phyloP scores from a whole-genome alignment of 225 moss, liverwort and hornwort species.

The Bryoerythrophyllum caledonicum region DNA sequence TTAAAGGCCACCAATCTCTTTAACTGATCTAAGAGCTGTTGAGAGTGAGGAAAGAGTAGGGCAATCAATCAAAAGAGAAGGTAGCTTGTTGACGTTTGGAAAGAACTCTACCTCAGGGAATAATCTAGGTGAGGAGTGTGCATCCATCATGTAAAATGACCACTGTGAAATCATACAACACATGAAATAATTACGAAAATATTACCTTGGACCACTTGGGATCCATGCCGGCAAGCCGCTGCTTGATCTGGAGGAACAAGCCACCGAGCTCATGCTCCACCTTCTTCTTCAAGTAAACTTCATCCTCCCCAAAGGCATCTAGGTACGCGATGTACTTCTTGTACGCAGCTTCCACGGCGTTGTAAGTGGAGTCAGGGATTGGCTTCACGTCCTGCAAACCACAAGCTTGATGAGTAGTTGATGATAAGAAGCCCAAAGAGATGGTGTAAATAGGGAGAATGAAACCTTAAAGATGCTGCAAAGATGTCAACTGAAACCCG shows the following conservation, averaged over 20 bases:
- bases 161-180: not conserved
- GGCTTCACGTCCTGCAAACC: conserved; percentile 46
- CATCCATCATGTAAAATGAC: not conserved
- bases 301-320: conserved; percentile 65
- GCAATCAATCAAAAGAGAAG: too few species aligned
- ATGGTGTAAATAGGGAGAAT: not conserved
- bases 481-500: not conserved
- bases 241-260: conserved; percentile 83
- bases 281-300: conserved; percentile 83
- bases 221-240: conserved; percentile 80
- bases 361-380: conserved; percentile 53
- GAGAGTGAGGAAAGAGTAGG: too few species aligned
- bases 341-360: conserved; percentile 73
- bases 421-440: not conserved
- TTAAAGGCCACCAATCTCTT: too few species aligned
- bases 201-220: conserved; percentile 83
- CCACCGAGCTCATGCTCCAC: conserved; percentile 86
- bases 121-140: not conserved
- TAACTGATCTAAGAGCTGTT: too few species aligned
- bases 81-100: too few species aligned
- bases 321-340: conserved; percentile 72
- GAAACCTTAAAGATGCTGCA: not conserved
- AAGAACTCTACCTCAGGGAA: too few species aligned
- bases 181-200: not conserved
- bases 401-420: conserved; percentile 9